phyloP scores from a whole-genome alignment of 306 rosid genomes.

The Sicyos edulis region DNA sequence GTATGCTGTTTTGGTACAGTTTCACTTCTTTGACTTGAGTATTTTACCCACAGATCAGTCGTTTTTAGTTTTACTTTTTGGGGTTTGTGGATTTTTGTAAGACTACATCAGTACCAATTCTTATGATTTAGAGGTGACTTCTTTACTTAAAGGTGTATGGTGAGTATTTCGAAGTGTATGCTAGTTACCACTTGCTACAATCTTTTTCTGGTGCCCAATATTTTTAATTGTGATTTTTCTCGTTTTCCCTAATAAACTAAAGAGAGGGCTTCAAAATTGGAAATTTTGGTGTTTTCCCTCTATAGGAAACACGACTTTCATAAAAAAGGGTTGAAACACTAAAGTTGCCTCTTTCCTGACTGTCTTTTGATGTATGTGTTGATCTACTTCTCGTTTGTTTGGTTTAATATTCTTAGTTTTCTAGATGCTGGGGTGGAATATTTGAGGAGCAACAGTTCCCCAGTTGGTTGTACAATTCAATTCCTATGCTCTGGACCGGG shows the following conservation, averaged over 20 bases:
- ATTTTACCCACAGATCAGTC: background rate
- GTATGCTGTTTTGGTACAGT: background rate
- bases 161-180: background rate
- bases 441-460: background rate
- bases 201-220: background rate
- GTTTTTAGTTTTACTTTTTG: background rate
- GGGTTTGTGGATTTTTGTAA: background rate
- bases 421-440: conserved; percentile 10
- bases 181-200: background rate
- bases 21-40: conserved; percentile 9
- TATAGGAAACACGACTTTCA: background rate
- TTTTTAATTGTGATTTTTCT: background rate
- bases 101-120: background rate
- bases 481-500: conserved; percentile 14
- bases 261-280: conserved; percentile 13
- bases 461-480: conserved; percentile 7
- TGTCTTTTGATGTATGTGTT: background rate
- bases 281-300: background rate
- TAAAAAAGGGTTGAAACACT: background rate
- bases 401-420: background rate
- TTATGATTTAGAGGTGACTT: background rate
- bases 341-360: background rate
- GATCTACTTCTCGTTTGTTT: background rate
- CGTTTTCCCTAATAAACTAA: background rate
- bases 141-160: background rate